Evolutionary conservation across 2,329 filamentous ascomycete genomes (phyloP).

Genomic region (Juglanconis oblonga): DNA sequence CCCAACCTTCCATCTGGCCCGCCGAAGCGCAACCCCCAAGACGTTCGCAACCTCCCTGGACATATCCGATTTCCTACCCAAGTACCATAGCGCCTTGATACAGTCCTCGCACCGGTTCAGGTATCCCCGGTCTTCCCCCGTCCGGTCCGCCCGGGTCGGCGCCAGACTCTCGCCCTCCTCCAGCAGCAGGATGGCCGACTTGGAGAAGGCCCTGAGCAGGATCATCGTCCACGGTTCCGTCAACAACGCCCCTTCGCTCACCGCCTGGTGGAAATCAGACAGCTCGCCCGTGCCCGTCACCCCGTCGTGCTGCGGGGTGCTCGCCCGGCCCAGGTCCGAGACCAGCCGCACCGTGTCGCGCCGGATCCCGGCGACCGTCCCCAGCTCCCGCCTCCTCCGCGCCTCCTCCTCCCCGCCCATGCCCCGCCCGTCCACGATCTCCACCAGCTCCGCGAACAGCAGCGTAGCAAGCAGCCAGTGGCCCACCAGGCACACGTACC

Average conservation of each 20-base stretch:
- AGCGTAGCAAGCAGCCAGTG: slow-evolving; percentile 58
- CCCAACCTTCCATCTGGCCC: not conserved
- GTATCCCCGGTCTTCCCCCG: slow-evolving; percentile 22
- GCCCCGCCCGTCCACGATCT: slow-evolving; percentile 42
- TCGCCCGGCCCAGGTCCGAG: slow-evolving; percentile 46
- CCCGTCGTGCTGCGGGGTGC: slow-evolving; percentile 29
- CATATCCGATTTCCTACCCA: slow-evolving; percentile 54
- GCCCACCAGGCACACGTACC: slow-evolving; percentile 55
- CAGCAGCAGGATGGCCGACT: slow-evolving; percentile 39
- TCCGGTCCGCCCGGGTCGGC: slow-evolving; percentile 23
- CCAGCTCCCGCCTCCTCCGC: slow-evolving; percentile 24
- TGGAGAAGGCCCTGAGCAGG: slow-evolving; percentile 50
- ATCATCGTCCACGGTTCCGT: slow-evolving; percentile 60
- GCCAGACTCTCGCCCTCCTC: slow-evolving; percentile 29
- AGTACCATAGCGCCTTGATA: slow-evolving; percentile 50
- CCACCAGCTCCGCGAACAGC: slow-evolving; percentile 52
- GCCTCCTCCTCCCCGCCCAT: slow-evolving; percentile 27
- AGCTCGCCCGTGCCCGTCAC: slow-evolving; percentile 23
- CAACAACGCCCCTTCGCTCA: slow-evolving; percentile 53
- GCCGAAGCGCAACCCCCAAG: slow-evolving; percentile 1
- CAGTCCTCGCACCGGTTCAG: slow-evolving; percentile 43
- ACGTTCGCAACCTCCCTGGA: slow-evolving; percentile 14
- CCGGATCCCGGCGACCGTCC: slow-evolving; percentile 39
- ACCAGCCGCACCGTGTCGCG: slow-evolving; percentile 42
- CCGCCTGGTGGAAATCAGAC: slow-evolving; percentile 48